Conservation (phyloP, 2,329 filamentous ascomycete species). For the Alternaria gaisen region DNA sequence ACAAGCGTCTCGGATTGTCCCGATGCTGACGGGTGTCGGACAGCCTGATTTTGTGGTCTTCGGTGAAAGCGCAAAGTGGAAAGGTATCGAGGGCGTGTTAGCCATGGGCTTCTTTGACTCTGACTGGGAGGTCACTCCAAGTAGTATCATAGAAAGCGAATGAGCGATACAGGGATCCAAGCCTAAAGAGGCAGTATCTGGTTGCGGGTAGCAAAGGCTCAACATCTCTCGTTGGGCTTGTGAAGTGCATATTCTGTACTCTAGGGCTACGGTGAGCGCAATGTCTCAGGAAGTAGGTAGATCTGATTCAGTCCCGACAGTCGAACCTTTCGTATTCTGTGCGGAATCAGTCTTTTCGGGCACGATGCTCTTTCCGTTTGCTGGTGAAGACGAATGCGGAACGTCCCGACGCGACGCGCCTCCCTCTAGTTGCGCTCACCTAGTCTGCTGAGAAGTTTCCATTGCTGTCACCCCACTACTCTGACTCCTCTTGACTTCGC, state of each 20-base stretch:
- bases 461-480: conserved; percentile 23
- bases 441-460: conserved; percentile 15
- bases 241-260: not conserved
- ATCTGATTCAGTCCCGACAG: not conserved
- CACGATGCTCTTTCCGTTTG: not conserved
- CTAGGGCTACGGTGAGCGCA: not conserved
- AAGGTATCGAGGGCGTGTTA: conserved; percentile 61
- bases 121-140: conserved; percentile 61
- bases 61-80: conserved; percentile 58
- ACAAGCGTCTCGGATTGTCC: conserved; percentile 62
- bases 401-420: conserved; percentile 22
- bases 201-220: not conserved
- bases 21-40: conserved; percentile 64
- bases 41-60: conserved; percentile 67
- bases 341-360: not conserved
- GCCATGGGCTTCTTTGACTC: conserved; percentile 66
- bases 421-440: conserved; percentile 22
- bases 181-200: not conserved
- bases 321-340: not conserved
- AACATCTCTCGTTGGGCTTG: not conserved
- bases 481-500: conserved; percentile 16
- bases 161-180: not conserved
- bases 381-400: conserved; percentile 20
- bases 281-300: not conserved
- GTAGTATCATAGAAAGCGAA: conserved; percentile 51